A percentile compares a stretch with the other conserved stretches of the same genome.
Evolutionary conservation across 352 stramenopile species (phyloP).

Genomic region (Peronospora destructor): DNA sequence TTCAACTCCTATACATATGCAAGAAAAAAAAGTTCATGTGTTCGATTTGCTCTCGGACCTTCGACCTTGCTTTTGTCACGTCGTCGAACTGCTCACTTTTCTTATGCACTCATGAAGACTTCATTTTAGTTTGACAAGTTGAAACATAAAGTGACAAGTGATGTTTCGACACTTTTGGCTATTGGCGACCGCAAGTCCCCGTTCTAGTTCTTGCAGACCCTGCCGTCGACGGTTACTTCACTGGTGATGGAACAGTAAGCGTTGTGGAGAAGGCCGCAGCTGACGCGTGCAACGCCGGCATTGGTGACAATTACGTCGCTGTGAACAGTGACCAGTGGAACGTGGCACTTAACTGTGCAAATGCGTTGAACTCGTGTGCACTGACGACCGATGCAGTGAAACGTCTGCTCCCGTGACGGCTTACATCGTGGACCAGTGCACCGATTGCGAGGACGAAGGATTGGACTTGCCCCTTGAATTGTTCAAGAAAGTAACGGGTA

Average conservation of each 20-base stretch:
- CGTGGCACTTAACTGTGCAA: slow-evolving; percentile 39
- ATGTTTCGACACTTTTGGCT: slow-evolving; percentile 20
- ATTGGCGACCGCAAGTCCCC: slow-evolving; percentile 7
- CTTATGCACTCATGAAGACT: no score
- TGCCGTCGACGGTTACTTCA: slow-evolving; percentile 28
- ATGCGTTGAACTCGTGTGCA: slow-evolving; percentile 49
- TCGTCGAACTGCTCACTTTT: slow-evolving; percentile 4
- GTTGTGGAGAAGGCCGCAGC: slow-evolving; percentile 23
- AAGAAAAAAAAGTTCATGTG: slow-evolving; percentile 18
- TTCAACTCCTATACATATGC: slow-evolving; percentile 15
- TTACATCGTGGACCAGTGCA: slow-evolving; percentile 49
- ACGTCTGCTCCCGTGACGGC: slow-evolving; percentile 33
- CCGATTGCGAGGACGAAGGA: slow-evolving; percentile 47
- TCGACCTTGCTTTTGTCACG: slow-evolving; percentile 11
- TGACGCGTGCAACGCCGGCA: slow-evolving; percentile 35
- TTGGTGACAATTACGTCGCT: slow-evolving; percentile 45
- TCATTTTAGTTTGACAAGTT: slow-evolving; percentile 6
- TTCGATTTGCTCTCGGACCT: slow-evolving; percentile 10
- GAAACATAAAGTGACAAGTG: slow-evolving; percentile 4
- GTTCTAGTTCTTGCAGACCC: slow-evolving; percentile 9
- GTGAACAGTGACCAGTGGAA: slow-evolving; percentile 54
- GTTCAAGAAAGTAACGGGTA: slow-evolving; percentile 38
- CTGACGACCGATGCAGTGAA: slow-evolving; percentile 36
- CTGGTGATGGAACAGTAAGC: slow-evolving; percentile 40
- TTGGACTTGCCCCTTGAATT: slow-evolving; percentile 39